phyloP scores from a whole-genome alignment of 495 filamentous ascomycete species.

The Recurvomyces mirabilis region DNA sequence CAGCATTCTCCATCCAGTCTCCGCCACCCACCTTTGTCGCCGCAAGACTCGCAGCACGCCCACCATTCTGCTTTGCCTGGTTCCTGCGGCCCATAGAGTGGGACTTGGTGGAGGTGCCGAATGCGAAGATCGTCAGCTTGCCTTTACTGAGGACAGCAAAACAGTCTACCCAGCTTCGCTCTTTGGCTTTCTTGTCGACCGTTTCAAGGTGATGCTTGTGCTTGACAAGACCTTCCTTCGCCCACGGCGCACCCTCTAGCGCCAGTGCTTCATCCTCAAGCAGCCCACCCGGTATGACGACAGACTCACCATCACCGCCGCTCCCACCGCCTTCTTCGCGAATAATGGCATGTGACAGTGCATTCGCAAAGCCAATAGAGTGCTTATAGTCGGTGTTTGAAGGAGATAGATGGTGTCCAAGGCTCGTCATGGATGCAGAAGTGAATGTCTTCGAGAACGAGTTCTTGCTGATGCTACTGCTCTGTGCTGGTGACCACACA shows the following conservation, averaged over 20 bases:
- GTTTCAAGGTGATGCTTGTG: constrained; percentile 94
- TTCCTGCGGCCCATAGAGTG: constrained; percentile 61
- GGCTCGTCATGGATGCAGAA: constrained; percentile 67
- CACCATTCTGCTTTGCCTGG: constrained; percentile 37
- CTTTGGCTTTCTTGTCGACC: constrained; percentile 79
- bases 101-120: constrained; percentile 48
- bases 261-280: constrained; percentile 88
- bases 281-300: constrained; percentile 36
- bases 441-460: constrained; percentile 82
- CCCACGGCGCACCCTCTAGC: constrained; percentile 86
- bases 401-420: constrained; percentile 50
- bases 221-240: constrained; percentile 90
- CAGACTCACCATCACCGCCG: constrained; percentile 32
- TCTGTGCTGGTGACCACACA: constrained; percentile 80
- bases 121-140: constrained; percentile 91
- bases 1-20: constrained; percentile 94
- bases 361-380: constrained; percentile 95
- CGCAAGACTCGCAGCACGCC: constrained; percentile 29
- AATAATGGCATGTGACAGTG: constrained; percentile 86
- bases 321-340: constrained; percentile 59
- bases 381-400: constrained; percentile 84
- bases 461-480: constrained; percentile 89
- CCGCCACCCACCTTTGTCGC: constrained; percentile 67
- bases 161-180: constrained; percentile 84
- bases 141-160: constrained; percentile 98